Percentiles rank a stretch among this genome's conserved stretches.
These are phyloP conservation scores for Epichloe gansuensis DNA, from an alignment of 2,329 filamentous ascomycete genomes.

Conservation along the genomic window DNA sequence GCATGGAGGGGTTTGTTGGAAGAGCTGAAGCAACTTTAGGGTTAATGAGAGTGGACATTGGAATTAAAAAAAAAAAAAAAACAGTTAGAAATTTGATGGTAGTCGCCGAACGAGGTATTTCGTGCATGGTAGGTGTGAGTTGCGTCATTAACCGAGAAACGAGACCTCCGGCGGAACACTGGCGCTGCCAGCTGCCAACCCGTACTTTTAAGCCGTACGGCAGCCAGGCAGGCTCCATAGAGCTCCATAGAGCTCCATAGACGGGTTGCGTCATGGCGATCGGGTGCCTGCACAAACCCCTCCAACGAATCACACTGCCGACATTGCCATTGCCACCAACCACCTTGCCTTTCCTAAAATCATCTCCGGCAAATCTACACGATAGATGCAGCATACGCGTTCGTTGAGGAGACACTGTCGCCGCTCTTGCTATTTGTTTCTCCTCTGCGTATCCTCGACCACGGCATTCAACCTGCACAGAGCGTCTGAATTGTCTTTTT, in stretches of 20 bases:
- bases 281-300: conserved; percentile 15
- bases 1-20: conserved; percentile 26
- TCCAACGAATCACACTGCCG: neutral
- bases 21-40: conserved; percentile 13
- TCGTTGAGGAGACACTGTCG: neutral
- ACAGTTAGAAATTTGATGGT: neutral
- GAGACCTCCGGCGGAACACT: too few species aligned
- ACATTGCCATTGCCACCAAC: too few species aligned
- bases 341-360: neutral
- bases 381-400: neutral
- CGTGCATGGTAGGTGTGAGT: too few species aligned
- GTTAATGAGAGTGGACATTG: neutral
- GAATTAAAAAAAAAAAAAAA: neutral
- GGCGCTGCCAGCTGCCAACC: neutral
- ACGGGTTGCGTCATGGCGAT: conserved; percentile 21
- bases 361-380: neutral
- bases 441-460: neutral
- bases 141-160: too few species aligned
- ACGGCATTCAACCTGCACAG: neutral
- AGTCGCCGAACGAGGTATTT: neutral
- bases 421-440: neutral
- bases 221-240: neutral
- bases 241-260: neutral
- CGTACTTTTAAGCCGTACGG: neutral
- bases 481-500: neutral